Evolutionary conservation across 805 yeast species (phyloP).

Genomic region (Wickerhamomyces chaumierensis): DNA sequence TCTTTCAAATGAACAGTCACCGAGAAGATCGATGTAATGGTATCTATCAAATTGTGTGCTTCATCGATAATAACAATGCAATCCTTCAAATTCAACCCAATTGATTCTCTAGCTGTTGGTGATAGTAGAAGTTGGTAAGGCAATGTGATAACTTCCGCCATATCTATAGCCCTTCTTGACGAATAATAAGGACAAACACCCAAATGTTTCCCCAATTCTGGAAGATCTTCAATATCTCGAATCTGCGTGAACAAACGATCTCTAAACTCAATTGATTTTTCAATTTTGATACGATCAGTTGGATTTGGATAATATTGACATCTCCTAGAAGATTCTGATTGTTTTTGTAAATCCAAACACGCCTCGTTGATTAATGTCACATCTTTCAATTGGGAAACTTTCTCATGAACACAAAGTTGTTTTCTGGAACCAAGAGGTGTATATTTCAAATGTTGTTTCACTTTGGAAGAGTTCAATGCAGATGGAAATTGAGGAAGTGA

Average conservation of each 20-base stretch:
- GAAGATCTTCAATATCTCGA: conserved; percentile 64
- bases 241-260: conserved; percentile 37
- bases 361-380: conserved; percentile 62
- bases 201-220: conserved; percentile 40
- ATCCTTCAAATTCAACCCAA: conserved; percentile 47
- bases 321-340: conserved; percentile 15
- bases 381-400: conserved; percentile 38
- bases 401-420: conserved; percentile 70
- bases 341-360: conserved; percentile 58
- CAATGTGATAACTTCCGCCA: conserved; percentile 67
- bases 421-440: conserved; percentile 74
- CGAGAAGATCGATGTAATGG: conserved; percentile 61
- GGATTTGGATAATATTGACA: conserved; percentile 33
- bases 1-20: conserved; percentile 41
- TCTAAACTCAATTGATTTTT: conserved; percentile 27
- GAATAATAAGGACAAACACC: conserved; percentile 79
- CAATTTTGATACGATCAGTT: conserved; percentile 15
- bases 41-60: conserved; percentile 81
- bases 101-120: conserved; percentile 47
- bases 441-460: conserved; percentile 48
- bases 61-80: conserved; percentile 79
- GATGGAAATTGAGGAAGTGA: conserved; percentile 53
- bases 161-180: conserved; percentile 39
- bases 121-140: conserved; percentile 72
- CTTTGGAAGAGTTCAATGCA: conserved; percentile 37